These are phyloP conservation scores for Hypoxylon fragiforme DNA, from an alignment of 495 filamentous ascomycete genomes.

Conservation along the genomic window DNA sequence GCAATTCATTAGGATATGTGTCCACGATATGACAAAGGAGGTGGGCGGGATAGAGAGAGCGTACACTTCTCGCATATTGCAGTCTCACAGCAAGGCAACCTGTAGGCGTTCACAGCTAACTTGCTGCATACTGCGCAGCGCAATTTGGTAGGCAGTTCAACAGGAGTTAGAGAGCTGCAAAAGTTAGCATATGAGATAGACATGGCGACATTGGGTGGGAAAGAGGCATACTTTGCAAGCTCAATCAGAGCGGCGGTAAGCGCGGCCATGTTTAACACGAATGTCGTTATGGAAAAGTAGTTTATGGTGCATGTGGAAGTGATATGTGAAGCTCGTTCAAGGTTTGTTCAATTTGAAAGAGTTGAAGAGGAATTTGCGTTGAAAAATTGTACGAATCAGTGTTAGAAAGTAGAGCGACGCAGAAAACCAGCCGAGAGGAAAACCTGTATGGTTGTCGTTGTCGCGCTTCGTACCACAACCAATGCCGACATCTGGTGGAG, in stretches of 20 bases:
- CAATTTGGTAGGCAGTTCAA: conserved; percentile 91
- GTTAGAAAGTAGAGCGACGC: not conserved
- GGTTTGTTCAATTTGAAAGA: not conserved
- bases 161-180: conserved; percentile 71
- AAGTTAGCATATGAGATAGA: conserved; percentile 6
- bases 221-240: conserved; percentile 41
- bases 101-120: conserved; percentile 87
- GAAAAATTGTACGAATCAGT: not conserved
- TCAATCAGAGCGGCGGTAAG: conserved; percentile 47
- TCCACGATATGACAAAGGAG: not conserved
- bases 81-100: conserved; percentile 93
- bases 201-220: not conserved
- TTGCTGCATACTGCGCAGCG: conserved; percentile 91
- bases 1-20: conserved; percentile 32
- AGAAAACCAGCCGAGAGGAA: conserved; percentile 5
- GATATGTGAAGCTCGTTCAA: too few species aligned
- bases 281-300: not conserved
- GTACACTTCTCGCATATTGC: conserved; percentile 89
- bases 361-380: not conserved
- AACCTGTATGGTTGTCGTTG: conserved; percentile 15
- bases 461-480: conserved; percentile 8
- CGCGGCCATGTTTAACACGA: conserved; percentile 34
- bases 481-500: too few species aligned
- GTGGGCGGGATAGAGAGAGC: conserved; percentile 35
- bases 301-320: conserved; percentile 16